phyloP scores from a whole-genome alignment of 805 yeast species.

The Starmerella floris region DNA sequence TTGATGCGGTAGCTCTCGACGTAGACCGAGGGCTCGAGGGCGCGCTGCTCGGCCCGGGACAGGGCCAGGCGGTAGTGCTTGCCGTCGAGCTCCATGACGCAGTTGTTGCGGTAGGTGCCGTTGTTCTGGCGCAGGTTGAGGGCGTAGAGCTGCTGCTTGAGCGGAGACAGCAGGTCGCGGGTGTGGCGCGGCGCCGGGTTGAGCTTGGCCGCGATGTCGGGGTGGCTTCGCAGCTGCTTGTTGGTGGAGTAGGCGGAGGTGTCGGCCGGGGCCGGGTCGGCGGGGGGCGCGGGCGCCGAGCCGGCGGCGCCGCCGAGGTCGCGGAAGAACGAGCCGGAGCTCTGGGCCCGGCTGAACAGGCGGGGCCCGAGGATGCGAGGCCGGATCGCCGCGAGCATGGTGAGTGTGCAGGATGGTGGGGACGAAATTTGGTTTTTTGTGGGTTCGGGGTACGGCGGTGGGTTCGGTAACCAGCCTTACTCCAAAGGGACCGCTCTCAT shows the following conservation, averaged over 20 bases:
- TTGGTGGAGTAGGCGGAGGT: constrained; percentile 12
- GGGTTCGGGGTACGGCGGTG: background rate
- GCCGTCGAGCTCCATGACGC: constrained; percentile 36
- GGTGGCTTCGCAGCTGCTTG: constrained; percentile 18
- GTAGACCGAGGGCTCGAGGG: constrained; percentile 79
- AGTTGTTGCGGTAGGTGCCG: constrained; percentile 53
- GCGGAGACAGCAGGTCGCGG: constrained; percentile 43
- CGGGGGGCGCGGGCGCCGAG: constrained; percentile 1
- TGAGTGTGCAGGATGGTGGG: background rate
- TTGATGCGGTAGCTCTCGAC: constrained; percentile 68
- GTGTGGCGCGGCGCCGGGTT: constrained; percentile 42
- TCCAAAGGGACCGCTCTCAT: too few species aligned
- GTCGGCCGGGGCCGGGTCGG: background rate
- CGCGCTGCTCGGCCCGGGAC: constrained; percentile 51
- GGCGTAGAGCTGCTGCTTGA: constrained; percentile 53
- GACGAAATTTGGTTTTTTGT: background rate
- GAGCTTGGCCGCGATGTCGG: constrained; percentile 16
- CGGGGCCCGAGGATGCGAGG: constrained; percentile 4
- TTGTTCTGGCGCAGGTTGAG: constrained; percentile 49
- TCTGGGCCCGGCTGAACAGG: constrained; percentile 6
- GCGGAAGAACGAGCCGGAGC: constrained; percentile 14
- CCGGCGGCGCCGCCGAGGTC: constrained; percentile 3
- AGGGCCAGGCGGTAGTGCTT: constrained; percentile 44
- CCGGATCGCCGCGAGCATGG: constrained; percentile 1
- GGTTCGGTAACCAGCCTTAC: too few species aligned